These are phyloP conservation scores for Aspergillus avenaceus DNA, from an alignment of 495 filamentous ascomycete genomes.

Conservation along the genomic window DNA sequence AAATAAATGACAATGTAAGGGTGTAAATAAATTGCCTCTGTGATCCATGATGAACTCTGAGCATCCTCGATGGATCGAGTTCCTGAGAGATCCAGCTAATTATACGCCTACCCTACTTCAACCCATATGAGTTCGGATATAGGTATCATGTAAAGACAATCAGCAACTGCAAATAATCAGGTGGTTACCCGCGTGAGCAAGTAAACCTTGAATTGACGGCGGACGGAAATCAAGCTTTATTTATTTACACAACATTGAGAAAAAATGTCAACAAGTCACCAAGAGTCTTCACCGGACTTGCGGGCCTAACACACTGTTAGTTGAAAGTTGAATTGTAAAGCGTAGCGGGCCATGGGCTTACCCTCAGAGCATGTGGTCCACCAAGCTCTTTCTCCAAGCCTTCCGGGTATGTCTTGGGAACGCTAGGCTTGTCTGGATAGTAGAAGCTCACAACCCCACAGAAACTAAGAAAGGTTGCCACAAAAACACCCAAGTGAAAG, in stretches of 20 bases:
- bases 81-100: not conserved
- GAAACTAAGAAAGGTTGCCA: conserved; percentile 64
- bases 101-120: not conserved
- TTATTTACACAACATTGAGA: conserved; percentile 38
- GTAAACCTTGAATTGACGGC: conserved; percentile 30
- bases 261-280: conserved; percentile 28
- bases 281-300: conserved; percentile 39
- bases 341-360: conserved; percentile 20
- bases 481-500: conserved; percentile 69
- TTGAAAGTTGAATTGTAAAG: not conserved
- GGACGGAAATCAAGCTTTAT: conserved; percentile 38
- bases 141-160: not conserved
- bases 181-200: not conserved
- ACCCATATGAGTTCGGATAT: not conserved
- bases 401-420: conserved; percentile 73
- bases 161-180: not conserved
- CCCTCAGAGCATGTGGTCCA: conserved; percentile 50
- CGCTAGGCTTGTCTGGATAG: conserved; percentile 84
- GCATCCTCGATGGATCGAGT: not conserved
- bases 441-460: conserved; percentile 62
- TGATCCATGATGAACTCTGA: not conserved
- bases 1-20: too few species aligned
- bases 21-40: too few species aligned
- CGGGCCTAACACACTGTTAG: conserved; percentile 28
- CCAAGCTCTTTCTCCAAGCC: conserved; percentile 86